Evolutionary conservation across 306 rosid species (phyloP).

Genomic region (Casuarina cunninghamiana): DNA sequence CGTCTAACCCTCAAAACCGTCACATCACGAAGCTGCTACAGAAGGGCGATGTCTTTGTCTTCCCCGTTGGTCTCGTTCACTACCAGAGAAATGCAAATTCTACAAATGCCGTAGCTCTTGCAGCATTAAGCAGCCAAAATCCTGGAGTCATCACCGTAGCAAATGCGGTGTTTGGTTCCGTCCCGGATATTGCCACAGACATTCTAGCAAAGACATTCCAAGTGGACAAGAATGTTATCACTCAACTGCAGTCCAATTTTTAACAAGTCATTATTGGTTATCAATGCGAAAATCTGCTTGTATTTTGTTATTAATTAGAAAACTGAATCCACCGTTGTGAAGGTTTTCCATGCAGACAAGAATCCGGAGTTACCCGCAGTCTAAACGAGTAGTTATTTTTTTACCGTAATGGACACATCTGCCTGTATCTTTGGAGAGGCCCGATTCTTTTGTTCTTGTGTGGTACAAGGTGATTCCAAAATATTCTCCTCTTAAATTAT

Average conservation of each 20-base stretch:
- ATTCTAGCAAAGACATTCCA: constrained; percentile 39
- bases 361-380: no score
- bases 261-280: constrained; percentile 2
- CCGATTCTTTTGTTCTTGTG: no score
- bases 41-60: constrained; percentile 41
- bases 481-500: no score
- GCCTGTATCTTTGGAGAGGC: no score
- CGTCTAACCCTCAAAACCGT: constrained; percentile 32
- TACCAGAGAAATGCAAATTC: constrained; percentile 29
- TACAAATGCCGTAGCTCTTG: constrained; percentile 28
- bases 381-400: no score
- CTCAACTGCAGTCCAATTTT: constrained; percentile 29
- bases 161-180: constrained; percentile 37
- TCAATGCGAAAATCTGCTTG: background rate
- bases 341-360: no score
- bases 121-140: constrained; percentile 45
- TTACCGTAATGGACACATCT: no score
- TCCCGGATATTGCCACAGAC: constrained; percentile 30
- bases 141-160: constrained; percentile 39
- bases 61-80: constrained; percentile 38
- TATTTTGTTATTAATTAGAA: background rate
- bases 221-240: constrained; percentile 3
- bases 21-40: constrained; percentile 23
- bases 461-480: no score
- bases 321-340: background rate